These are phyloP conservation scores for Stenogyne calaminthoides DNA, from an alignment of 305 asterid species.

Conservation along the genomic window DNA sequence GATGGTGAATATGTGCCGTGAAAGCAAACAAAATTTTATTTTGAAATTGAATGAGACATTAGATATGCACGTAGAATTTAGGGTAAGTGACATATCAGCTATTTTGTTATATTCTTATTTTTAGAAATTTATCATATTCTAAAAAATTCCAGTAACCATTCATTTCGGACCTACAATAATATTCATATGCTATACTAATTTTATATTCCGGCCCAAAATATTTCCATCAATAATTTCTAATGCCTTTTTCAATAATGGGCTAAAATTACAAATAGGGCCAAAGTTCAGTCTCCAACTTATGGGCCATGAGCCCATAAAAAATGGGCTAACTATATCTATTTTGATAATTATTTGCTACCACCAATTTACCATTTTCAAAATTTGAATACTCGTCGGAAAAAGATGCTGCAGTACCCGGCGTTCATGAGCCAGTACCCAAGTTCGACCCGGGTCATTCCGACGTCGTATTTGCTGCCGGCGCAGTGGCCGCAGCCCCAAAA, in stretches of 20 bases:
- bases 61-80: slow-evolving; percentile 8
- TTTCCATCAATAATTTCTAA: too few species aligned
- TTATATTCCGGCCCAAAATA: too few species aligned
- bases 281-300: too few species aligned
- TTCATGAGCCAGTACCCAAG: slow-evolving; percentile 77
- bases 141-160: too few species aligned
- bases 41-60: background rate
- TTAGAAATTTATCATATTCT: background rate
- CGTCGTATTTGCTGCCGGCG: slow-evolving; percentile 75
- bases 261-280: too few species aligned
- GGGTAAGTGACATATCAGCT: background rate
- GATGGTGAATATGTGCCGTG: background rate
- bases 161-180: too few species aligned
- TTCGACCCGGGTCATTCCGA: slow-evolving; percentile 73
- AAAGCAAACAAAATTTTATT: background rate
- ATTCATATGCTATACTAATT: too few species aligned
- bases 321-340: background rate
- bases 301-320: background rate
- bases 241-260: too few species aligned
- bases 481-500: slow-evolving; percentile 92
- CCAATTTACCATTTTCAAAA: background rate
- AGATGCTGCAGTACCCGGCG: slow-evolving; percentile 72
- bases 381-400: background rate
- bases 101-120: background rate
- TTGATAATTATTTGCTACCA: too few species aligned